These are phyloP conservation scores for Prinsepia uniflora DNA, from an alignment of 306 rosid genomes.

Conservation along the genomic window DNA sequence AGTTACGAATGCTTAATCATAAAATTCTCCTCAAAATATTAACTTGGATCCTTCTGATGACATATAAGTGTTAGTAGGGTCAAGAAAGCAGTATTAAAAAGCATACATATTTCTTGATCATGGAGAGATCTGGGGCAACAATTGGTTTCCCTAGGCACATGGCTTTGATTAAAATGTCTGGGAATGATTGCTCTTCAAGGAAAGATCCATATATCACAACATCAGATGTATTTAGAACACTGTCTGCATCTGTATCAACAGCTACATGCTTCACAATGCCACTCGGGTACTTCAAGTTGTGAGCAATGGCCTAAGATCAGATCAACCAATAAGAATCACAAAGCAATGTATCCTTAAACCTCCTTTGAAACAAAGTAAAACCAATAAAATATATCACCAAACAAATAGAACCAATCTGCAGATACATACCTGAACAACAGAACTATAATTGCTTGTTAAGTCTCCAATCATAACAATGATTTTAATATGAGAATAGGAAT, in stretches of 20 bases:
- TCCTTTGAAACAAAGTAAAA: not conserved
- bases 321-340: constrained; percentile 28
- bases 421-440: constrained; percentile 64
- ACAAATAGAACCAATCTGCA: constrained; percentile 10
- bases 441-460: constrained; percentile 62
- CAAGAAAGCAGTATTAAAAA: constrained; percentile 2
- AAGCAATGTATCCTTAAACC: constrained; percentile 15
- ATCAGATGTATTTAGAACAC: constrained; percentile 53
- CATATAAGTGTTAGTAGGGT: not conserved
- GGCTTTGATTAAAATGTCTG: constrained; percentile 73
- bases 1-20: not conserved
- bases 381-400: constrained; percentile 14
- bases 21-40: not conserved
- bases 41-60: not conserved
- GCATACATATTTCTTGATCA: constrained; percentile 75
- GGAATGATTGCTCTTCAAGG: constrained; percentile 78
- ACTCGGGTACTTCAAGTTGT: constrained; percentile 68
- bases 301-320: constrained; percentile 60
- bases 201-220: constrained; percentile 85
- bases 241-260: constrained; percentile 55
- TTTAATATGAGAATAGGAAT: constrained; percentile 46
- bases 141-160: constrained; percentile 90
- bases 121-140: constrained; percentile 77
- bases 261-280: constrained; percentile 67
- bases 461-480: constrained; percentile 68